These are phyloP conservation scores for Amanita thiersii DNA, from an alignment of 768 basidiomycete genomes.

Conservation along the genomic window DNA sequence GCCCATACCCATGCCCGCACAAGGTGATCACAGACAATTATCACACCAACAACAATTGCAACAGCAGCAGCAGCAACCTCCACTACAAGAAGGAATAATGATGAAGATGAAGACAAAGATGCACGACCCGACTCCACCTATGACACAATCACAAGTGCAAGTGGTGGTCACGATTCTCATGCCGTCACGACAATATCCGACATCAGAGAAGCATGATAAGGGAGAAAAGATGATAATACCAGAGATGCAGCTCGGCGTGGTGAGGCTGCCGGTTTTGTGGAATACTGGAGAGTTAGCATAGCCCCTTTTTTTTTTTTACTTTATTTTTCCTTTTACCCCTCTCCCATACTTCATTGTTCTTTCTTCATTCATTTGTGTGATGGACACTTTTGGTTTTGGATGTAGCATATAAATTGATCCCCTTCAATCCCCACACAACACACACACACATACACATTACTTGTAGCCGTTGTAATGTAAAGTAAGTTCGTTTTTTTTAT, in stretches of 20 bases:
- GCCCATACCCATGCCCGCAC: neutral
- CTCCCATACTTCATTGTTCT: too few species aligned
- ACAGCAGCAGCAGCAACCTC: neutral
- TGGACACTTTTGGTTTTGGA: too few species aligned
- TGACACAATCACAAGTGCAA: conserved; percentile 14
- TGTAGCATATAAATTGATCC: conserved; percentile 2
- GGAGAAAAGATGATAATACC: conserved; percentile 13
- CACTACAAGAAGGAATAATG: too few species aligned
- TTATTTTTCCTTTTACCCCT: too few species aligned
- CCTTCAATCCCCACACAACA: too few species aligned
- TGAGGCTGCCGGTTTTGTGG: conserved; percentile 24
- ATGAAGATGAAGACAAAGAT: too few species aligned
- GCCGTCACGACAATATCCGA: conserved; percentile 21
- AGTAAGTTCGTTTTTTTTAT: neutral
- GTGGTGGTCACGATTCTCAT: conserved; percentile 40
- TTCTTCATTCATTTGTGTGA: too few species aligned
- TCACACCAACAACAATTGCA: neutral
- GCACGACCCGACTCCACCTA: neutral
- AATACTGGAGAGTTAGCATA: conserved; percentile 7
- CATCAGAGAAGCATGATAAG: conserved; percentile 1
- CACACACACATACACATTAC: neutral
- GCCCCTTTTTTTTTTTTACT: neutral
- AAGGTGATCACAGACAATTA: neutral
- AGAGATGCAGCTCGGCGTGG: conserved; percentile 39
- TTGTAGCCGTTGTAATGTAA: neutral